Percentiles rank a stretch among this genome's conserved stretches.
These are phyloP conservation scores for Mucor racemosus DNA, from an alignment of 371 early-diverging fungal species.

Conservation along the genomic window DNA sequence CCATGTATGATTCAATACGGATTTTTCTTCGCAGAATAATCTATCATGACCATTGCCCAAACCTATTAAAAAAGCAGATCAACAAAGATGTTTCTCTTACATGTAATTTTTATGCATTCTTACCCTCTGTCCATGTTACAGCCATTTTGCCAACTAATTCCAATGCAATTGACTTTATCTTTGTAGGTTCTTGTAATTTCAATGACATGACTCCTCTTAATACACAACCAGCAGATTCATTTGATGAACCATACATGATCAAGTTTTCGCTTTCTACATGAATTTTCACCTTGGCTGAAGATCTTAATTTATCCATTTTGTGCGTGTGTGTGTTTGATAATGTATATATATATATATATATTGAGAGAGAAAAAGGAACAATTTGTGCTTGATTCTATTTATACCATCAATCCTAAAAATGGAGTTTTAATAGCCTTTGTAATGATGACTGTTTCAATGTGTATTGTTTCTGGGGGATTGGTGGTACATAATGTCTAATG, in stretches of 20 bases:
- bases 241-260: constrained; percentile 43
- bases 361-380: neutral
- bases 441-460: neutral
- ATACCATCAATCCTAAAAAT: neutral
- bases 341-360: neutral
- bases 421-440: neutral
- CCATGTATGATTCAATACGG: constrained; percentile 41
- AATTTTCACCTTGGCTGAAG: constrained; percentile 29
- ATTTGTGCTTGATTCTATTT: neutral
- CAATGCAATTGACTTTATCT: constrained; percentile 40
- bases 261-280: constrained; percentile 45
- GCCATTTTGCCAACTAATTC: constrained; percentile 43
- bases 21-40: constrained; percentile 38
- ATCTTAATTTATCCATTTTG: constrained; percentile 24
- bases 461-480: neutral
- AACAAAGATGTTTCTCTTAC: too few relatives aligned
- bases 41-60: constrained; percentile 42
- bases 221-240: constrained; percentile 52
- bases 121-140: constrained; percentile 49
- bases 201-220: constrained; percentile 44
- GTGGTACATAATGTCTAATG: neutral
- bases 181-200: constrained; percentile 35
- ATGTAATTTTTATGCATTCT: neutral
- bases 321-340: neutral
- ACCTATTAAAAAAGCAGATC: constrained; percentile 1